A percentile compares a stretch with the other conserved stretches of the same genome.
phyloP scores from a whole-genome alignment of 177 flowering plant species.

The Vitis hybrid region DNA sequence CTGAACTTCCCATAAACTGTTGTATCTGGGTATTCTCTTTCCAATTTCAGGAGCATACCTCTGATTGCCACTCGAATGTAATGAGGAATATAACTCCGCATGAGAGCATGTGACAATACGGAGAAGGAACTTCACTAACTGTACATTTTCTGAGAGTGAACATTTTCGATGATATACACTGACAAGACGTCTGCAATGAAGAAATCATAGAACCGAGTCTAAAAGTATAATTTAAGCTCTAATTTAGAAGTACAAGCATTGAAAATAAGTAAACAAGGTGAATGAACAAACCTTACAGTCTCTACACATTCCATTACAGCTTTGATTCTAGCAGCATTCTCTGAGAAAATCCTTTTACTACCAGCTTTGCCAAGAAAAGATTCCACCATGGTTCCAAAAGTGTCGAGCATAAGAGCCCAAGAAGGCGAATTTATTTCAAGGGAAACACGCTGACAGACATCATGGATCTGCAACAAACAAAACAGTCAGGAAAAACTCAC shows the following conservation, averaged over 20 bases:
- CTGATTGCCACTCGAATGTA: slow-evolving; percentile 27
- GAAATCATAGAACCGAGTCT: not conserved
- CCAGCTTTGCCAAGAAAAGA: slow-evolving; percentile 30
- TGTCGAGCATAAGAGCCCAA: slow-evolving; percentile 52
- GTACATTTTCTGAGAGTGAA: slow-evolving; percentile 37
- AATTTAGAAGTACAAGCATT: not conserved
- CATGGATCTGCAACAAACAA: slow-evolving; percentile 48
- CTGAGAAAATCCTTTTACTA: slow-evolving; percentile 8
- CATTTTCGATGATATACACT: slow-evolving; percentile 29
- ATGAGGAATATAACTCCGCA: slow-evolving; percentile 23
- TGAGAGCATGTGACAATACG: slow-evolving; percentile 43
- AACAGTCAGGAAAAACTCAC: not conserved
- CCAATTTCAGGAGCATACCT: slow-evolving; percentile 27
- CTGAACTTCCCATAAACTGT: slow-evolving; percentile 61
- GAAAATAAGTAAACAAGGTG: not conserved
- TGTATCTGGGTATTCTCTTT: slow-evolving; percentile 15
- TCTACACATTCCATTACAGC: slow-evolving; percentile 43
- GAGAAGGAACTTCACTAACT: slow-evolving; percentile 58
- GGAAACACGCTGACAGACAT: slow-evolving; percentile 35
- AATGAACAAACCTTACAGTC: slow-evolving; percentile 37
- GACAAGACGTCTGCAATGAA: slow-evolving; percentile 34
- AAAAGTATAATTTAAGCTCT: not conserved
- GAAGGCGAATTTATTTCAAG: slow-evolving; percentile 53
- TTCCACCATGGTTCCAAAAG: slow-evolving; percentile 39
- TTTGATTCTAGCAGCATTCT: slow-evolving; percentile 26